Conservation (phyloP, 805 yeast species). For the Zygoascus tannicola region DNA sequence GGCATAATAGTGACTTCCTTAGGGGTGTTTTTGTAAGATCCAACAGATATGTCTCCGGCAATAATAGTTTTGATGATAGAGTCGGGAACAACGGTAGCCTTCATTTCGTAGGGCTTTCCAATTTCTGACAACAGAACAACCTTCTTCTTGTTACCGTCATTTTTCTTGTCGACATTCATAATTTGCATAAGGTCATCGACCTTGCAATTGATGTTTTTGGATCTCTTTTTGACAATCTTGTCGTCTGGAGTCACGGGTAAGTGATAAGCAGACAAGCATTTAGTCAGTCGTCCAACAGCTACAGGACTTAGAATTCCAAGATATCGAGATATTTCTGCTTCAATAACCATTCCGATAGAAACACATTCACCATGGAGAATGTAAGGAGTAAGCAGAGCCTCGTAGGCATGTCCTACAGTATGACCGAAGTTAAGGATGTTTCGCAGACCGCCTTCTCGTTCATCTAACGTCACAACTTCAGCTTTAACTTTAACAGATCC, state of each 20-base stretch:
- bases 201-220: constrained; percentile 64
- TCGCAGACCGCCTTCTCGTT: constrained; percentile 89
- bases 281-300: constrained; percentile 82
- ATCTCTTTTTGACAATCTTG: constrained; percentile 57
- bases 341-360: constrained; percentile 90
- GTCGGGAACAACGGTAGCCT: constrained; percentile 78
- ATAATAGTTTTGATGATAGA: constrained; percentile 71
- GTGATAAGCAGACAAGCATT: constrained; percentile 76
- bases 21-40: constrained; percentile 36
- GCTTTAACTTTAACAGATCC: constrained; percentile 90
- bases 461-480: constrained; percentile 86
- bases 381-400: constrained; percentile 94
- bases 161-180: constrained; percentile 95
- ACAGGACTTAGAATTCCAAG: constrained; percentile 83
- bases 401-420: constrained; percentile 95
- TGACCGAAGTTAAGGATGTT: constrained; percentile 93
- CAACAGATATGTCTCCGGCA: constrained; percentile 71
- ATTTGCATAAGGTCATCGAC: constrained; percentile 63
- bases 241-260: constrained; percentile 76
- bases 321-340: constrained; percentile 92
- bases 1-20: constrained; percentile 50
- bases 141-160: constrained; percentile 85
- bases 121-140: constrained; percentile 75
- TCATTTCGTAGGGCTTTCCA: constrained; percentile 81
- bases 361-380: constrained; percentile 98